Evolutionary conservation across 179 eudicot genomes (phyloP), one percentile per base, ranked within the genome.

Genomic region (Carnegiea gigantea): DNA sequence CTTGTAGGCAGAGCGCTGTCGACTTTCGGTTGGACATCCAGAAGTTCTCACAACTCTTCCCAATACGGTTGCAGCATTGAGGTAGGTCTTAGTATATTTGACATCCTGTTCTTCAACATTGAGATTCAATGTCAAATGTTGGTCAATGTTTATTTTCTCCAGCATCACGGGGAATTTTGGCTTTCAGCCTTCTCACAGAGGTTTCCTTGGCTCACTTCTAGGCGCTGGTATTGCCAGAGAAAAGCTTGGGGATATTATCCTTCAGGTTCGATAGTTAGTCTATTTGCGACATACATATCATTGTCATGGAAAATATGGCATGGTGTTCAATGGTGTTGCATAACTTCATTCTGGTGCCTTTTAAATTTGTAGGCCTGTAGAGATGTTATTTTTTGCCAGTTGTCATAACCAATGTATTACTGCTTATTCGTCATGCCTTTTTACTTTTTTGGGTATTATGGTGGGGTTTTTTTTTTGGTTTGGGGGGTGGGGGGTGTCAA

Each of bases 151-250:
- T 91, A 80, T 85, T 82, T 64, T 82, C 76, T 82, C 83, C 90
- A 95, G 99, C 86, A 89, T 95, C 84, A 85, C 94, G 81, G 99
- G 99, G 62, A 94, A 92, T 81, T 95, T 95, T 62, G 88, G 88
- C 44, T 96, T 91, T 87, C 92, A 92, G 85, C 90, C 92, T 83
- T 85, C 94, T 83, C 99, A 94, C 83, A 95, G 99, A 78, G 98
- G 92, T 84, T 92, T 96, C 88, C 98, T 96, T 76, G 99, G 99
- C 75, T 84, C 99, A 83, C 87, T 96, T 77, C 90, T 96, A 78
- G 96, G 95, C 74, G 92, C 97, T 28, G 99, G 99, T 77, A 94
- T 94, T 77, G 89, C 91, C 77, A 90, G 99, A 87, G 97, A 94
- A 83, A 94, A 91, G 85, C 81, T 96, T 44, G 99, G 99, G 18